A percentile compares a stretch with the other conserved stretches of the same genome.
Conservation (phyloP, 306 rosid genomes). For the Canavalia ensiformis region DNA sequence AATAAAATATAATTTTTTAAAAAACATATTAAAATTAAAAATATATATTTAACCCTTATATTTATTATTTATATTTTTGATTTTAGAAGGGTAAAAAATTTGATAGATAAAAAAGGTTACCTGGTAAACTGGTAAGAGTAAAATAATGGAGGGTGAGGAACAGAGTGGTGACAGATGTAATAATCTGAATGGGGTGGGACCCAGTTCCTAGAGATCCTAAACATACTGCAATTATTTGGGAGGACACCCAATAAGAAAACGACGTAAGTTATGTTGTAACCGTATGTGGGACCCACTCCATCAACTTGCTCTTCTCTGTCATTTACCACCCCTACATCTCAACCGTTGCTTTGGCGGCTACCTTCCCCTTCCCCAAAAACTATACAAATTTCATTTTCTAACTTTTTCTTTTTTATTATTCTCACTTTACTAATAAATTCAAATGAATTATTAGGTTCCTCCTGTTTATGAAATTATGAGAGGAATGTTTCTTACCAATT, state of each 20-base stretch:
- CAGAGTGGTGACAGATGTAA: constrained; percentile 35
- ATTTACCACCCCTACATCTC: constrained; percentile 47
- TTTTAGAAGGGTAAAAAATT: no score
- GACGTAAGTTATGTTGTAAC: constrained; percentile 48
- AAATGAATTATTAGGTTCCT: no score
- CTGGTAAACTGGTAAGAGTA: no score
- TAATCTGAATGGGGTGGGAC: background rate
- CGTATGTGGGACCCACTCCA: constrained; percentile 53
- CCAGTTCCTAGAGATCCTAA: constrained; percentile 58
- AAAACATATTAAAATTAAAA: no score
- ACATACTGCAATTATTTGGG: constrained; percentile 62
- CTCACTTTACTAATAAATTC: no score
- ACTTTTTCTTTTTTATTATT: no score
- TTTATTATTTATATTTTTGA: no score
- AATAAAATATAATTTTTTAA: no score
- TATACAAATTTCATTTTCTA: no score
- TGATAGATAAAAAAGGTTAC: no score
- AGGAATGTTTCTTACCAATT: background rate
- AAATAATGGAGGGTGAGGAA: background rate
- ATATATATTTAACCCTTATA: no score
- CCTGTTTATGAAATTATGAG: background rate
- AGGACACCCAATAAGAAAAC: constrained; percentile 57
- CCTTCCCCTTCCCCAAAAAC: background rate
- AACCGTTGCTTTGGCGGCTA: constrained; percentile 69
- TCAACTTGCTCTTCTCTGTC: constrained; percentile 54